Evolutionary conservation across 2,329 filamentous ascomycete genomes (phyloP).

Genomic region (Phialophora tarda): DNA sequence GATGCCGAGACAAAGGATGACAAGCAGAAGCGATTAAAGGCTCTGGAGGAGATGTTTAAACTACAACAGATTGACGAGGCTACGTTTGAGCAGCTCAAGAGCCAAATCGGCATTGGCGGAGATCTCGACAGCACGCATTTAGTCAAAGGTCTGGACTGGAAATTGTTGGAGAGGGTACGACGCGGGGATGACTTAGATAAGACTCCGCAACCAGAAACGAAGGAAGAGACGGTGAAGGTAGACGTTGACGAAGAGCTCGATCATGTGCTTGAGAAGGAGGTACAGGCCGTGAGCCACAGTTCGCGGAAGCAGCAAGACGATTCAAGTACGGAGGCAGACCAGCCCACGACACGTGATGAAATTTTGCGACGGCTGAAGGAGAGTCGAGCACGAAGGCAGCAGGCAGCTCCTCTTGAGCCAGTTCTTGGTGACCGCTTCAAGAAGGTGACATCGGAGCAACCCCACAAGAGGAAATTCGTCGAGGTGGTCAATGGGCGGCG

Average conservation of each 20-base stretch:
- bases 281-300: slow-evolving; percentile 33
- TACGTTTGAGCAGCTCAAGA: slow-evolving; percentile 75
- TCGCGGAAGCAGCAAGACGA: slow-evolving; percentile 35
- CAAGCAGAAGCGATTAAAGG: slow-evolving; percentile 70
- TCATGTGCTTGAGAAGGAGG: slow-evolving; percentile 47
- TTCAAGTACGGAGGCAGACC: slow-evolving; percentile 40
- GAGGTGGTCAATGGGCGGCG: slow-evolving; percentile 57
- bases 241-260: slow-evolving; percentile 69
- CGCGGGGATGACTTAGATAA: slow-evolving; percentile 61
- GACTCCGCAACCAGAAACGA: slow-evolving; percentile 43
- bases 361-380: slow-evolving; percentile 65
- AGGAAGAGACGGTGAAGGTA: slow-evolving; percentile 37
- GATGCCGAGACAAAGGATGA: slow-evolving; percentile 58
- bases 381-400: slow-evolving; percentile 46
- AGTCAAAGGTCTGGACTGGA: slow-evolving; percentile 89
- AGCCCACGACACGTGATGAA: slow-evolving; percentile 61
- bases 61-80: slow-evolving; percentile 80
- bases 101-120: slow-evolving; percentile 77
- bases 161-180: slow-evolving; percentile 60
- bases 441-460: slow-evolving; percentile 53
- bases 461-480: slow-evolving; percentile 55
- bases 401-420: slow-evolving; percentile 54
- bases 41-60: slow-evolving; percentile 81
- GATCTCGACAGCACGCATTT: slow-evolving; percentile 81
- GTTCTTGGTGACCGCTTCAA: slow-evolving; percentile 62